Base-by-base conservation (phyloP, 805 yeast genomes). In the Citeromyces nyonsensis region DNA sequence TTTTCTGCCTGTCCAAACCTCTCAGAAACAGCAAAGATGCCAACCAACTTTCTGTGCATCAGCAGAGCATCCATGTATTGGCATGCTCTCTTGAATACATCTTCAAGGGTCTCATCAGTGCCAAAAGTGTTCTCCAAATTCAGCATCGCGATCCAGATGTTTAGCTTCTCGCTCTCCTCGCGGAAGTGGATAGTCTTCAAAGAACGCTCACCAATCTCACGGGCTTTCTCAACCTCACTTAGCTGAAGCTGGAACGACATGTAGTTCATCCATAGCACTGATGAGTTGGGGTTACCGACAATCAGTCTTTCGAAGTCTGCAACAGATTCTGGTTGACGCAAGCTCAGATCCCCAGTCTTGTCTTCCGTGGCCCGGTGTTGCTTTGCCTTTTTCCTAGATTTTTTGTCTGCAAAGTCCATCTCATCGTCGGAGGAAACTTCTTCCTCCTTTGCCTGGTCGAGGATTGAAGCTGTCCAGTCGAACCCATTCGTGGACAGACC, bases 231-330 rank as follows among this genome's bases (percentile, higher is more conserved):
- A 37, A 85, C 61, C 54, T 91, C 98, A 60, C 95, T 81, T 40
- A 88, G 63, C 54, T 86, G 95, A 40, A 91, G 65, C 55, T 86
- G 95, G 78, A 88, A 91, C 4, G 97, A 86, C 95, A 91, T 91
- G 57, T 81, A 91, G 57, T 86, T 83, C 82, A 91, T 88, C 98
- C 98, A 91, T 36, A 84, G 56, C 25, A 86, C 69, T 1, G 98
- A 88, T 3, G 95, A 83, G 59, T 83, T 79, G 31, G 98, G 96
- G 49, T 80, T 80, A 51, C 96, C 93, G 38, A 91, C 69, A 35
- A 91, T 66, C 41, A 91, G 59, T 47, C 98, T 73, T 57, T 91
- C 99, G 46, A 85, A 91, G 53, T 91, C 99, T 30, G 74, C 59
- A 28, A 73, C 80, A 36, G 96, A 84, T 55, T 88, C 93, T 26